Percentiles rank a stretch among this genome's conserved stretches.
Conservation (phyloP, 2,329 filamentous ascomycete species). For the Colletotrichum agaves region DNA sequence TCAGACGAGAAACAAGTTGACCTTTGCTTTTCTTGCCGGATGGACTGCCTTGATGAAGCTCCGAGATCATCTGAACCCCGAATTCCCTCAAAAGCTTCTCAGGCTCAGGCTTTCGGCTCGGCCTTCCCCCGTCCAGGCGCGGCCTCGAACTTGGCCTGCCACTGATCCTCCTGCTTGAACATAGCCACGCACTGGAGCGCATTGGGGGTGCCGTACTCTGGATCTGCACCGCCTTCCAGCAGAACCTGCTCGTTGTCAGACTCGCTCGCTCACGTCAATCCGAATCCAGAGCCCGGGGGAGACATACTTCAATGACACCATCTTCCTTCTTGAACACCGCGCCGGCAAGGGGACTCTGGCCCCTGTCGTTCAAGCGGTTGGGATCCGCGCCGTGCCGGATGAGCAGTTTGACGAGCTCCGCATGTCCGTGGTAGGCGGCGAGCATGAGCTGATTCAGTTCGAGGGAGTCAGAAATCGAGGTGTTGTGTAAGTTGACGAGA, state of each 20-base stretch:
- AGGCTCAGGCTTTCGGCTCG: not conserved
- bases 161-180: conserved; percentile 64
- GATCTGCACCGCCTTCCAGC: conserved; percentile 64
- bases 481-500: not conserved
- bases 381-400: conserved; percentile 72
- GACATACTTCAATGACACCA: conserved; percentile 67
- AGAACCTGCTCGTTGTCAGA: conserved; percentile 49
- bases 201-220: conserved; percentile 61
- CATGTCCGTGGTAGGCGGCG: conserved; percentile 75
- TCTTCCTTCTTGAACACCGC: conserved; percentile 79
- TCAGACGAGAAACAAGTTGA: too few species aligned
- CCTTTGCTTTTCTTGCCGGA: too few species aligned
- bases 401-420: conserved; percentile 68
- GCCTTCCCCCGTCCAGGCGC: conserved; percentile 61
- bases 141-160: conserved; percentile 60
- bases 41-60: too few species aligned
- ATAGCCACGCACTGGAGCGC: conserved; percentile 60
- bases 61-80: too few species aligned
- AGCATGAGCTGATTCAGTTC: conserved; percentile 70
- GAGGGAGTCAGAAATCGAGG: not conserved
- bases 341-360: conserved; percentile 76
- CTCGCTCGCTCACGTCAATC: not conserved
- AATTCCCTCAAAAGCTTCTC: too few species aligned
- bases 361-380: conserved; percentile 74
- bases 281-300: not conserved